Base-by-base conservation (phyloP, 192 early-diverging fungal species). In the Linnemannia hyalina region DNA sequence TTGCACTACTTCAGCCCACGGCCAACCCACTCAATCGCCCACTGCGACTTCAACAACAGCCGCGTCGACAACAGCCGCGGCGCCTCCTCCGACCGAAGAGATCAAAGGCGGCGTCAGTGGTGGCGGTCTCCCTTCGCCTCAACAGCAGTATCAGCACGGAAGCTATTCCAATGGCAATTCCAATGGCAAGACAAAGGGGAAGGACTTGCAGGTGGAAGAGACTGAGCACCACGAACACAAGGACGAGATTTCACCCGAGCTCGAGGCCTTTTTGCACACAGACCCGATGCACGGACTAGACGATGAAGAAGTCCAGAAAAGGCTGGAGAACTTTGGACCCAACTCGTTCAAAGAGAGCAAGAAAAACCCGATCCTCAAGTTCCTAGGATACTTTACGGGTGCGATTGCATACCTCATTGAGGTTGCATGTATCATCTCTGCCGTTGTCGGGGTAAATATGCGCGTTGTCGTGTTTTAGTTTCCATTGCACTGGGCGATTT, bases 401-500 rank as follows among this genome's bases (percentile, higher is more conserved):
- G 91, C 97, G 42, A 96, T 97, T 77, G 93, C 96, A 22, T 96
- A 95, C 84, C 90, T 98, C 42, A 96, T 98, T 74, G 97, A 98
- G 88, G 90, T 97, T 57, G 93, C 97, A 5, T 94, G 92, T 80
- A 94, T 98, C 55, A 91, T 97, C 57, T 92, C 95, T 52, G 95
- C 92, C 57, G 91, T 95, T 10, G 92, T 95, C 40, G 80, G 91
- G 78, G 78, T 89, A 78, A 65, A 88, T 29, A 52, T 52, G 16
- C 49, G 49, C 20, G 49, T 16, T 52, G 0, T 65, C 32, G 32
- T 15, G 9, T 63, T 63, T 26, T 40, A 40, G 1, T 63, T 29
- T 26, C 22, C 47, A 35, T 65, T 65, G 29, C 26, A 32, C 13
- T 65, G 13, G 29, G n/a, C 26, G 60, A 32, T 63, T 3, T 22